Evolutionary conservation across 2,329 filamentous ascomycete genomes (phyloP).

Genomic region (Colletotrichum echinochloae): DNA sequence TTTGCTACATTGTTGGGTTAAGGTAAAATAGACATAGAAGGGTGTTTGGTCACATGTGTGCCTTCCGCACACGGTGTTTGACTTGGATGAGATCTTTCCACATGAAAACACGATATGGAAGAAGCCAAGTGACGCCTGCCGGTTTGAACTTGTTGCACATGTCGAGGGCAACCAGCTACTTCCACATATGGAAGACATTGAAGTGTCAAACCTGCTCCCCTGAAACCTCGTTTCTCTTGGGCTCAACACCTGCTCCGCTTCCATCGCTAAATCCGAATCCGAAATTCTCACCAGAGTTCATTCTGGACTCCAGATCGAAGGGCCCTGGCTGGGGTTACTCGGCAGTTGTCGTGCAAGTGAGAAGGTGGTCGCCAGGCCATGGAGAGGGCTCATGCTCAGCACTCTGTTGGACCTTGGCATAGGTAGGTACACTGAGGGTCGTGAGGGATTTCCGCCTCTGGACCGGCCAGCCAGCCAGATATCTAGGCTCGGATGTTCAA

Average conservation of each 20-base stretch:
- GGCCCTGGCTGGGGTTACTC: background rate
- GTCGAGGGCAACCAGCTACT: background rate
- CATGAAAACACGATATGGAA: background rate
- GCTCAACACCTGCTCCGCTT: background rate
- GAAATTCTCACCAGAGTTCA: background rate
- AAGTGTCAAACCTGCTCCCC: too few relatives aligned
- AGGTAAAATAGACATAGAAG: background rate
- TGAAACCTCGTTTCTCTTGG: background rate
- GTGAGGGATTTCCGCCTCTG: too few relatives aligned
- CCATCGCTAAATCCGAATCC: background rate
- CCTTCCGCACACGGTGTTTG: background rate
- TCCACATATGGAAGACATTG: background rate
- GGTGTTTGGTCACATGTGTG: background rate
- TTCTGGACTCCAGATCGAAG: background rate
- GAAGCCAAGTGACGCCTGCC: background rate
- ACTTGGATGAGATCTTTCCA: background rate
- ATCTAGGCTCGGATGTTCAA: too few relatives aligned
- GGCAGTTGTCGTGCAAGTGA: background rate
- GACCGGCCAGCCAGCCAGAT: too few relatives aligned
- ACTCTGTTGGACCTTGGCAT: too few relatives aligned
- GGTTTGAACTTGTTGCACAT: background rate
- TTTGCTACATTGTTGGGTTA: background rate
- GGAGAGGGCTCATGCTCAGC: too few relatives aligned
- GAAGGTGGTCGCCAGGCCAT: background rate
- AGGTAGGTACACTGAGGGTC: too few relatives aligned